These are phyloP conservation scores for Candida tammaniensis DNA, from an alignment of 805 yeast genomes.

Conservation along the genomic window DNA sequence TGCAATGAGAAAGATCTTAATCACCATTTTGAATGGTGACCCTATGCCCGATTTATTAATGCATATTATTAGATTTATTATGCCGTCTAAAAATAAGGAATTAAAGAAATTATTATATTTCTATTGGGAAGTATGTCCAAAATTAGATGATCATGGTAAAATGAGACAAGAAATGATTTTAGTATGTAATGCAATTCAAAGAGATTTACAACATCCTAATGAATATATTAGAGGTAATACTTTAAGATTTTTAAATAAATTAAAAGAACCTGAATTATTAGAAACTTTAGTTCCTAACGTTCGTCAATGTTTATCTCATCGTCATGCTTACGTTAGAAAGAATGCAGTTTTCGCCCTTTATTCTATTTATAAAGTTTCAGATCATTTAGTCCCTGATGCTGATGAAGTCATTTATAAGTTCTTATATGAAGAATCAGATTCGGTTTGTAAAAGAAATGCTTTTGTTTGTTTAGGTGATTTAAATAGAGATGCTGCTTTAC, in stretches of 20 bases:
- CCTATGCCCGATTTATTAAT: constrained; percentile 88
- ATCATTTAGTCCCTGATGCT: constrained; percentile 93
- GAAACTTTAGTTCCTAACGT: constrained; percentile 95
- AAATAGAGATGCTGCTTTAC: constrained; percentile 81
- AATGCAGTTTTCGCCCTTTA: constrained; percentile 91
- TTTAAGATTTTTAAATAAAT: constrained; percentile 82
- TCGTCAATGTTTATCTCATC: constrained; percentile 86
- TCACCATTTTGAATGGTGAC: constrained; percentile 88
- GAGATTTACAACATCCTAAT: constrained; percentile 96
- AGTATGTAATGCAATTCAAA: constrained; percentile 96
- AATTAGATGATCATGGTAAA: constrained; percentile 81
- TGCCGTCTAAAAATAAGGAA: constrained; percentile 92
- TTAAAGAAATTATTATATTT: constrained; percentile 89
- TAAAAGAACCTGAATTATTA: constrained; percentile 88
- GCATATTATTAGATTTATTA: constrained; percentile 95
- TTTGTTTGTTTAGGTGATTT: constrained; percentile 82
- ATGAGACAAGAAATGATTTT: constrained; percentile 98
- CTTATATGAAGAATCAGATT: constrained; percentile 79
- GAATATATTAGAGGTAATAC: constrained; percentile 96
- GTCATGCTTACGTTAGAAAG: constrained; percentile 97
- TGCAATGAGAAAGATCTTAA: constrained; percentile 84
- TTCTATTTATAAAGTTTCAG: constrained; percentile 78
- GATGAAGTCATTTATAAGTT: constrained; percentile 74
- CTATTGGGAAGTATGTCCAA: constrained; percentile 98
- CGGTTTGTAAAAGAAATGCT: constrained; percentile 94